phyloP scores from a whole-genome alignment of 2,329 filamentous ascomycete genomes.

The Fusarium udum region DNA sequence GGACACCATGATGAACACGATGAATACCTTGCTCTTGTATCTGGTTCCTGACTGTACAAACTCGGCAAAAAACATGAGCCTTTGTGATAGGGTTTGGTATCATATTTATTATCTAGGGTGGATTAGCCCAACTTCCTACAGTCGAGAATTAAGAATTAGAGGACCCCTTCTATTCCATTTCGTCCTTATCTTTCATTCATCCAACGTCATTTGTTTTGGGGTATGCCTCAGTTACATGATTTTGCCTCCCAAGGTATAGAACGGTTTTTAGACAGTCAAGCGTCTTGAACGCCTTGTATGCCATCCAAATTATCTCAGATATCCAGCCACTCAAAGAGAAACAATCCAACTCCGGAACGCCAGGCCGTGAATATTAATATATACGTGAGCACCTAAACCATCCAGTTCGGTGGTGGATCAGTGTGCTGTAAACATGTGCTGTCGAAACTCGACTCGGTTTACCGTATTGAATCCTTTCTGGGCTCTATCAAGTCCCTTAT shows the following conservation, averaged over 20 bases:
- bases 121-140: slow-evolving; percentile 18
- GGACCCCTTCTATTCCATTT: slow-evolving; percentile 18
- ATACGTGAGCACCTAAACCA: slow-evolving; percentile 17
- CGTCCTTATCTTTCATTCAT: slow-evolving; percentile 16
- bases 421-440: slow-evolving; percentile 16
- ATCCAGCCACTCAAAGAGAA: slow-evolving; percentile 1
- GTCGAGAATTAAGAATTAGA: slow-evolving; percentile 24
- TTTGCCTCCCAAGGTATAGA: slow-evolving; percentile 12
- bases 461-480: slow-evolving; percentile 27
- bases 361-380: slow-evolving; percentile 42
- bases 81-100: slow-evolving; percentile 9
- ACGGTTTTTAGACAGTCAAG: not conserved
- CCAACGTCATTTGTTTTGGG: slow-evolving; percentile 13
- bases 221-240: slow-evolving; percentile 10
- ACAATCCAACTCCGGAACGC: slow-evolving; percentile 38
- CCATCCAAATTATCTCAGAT: slow-evolving; percentile 29
- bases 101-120: slow-evolving; percentile 18
- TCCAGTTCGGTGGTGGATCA: not conserved
- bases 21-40: slow-evolving; percentile 1
- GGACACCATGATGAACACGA: slow-evolving; percentile 19
- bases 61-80: not conserved
- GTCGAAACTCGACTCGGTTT: slow-evolving; percentile 1
- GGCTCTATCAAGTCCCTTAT: slow-evolving; percentile 53
- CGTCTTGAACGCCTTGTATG: not conserved
- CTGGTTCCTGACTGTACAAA: not conserved